Evolutionary conservation across 2,329 filamentous ascomycete genomes (phyloP).

Genomic region (Epichloe uncinata): DNA sequence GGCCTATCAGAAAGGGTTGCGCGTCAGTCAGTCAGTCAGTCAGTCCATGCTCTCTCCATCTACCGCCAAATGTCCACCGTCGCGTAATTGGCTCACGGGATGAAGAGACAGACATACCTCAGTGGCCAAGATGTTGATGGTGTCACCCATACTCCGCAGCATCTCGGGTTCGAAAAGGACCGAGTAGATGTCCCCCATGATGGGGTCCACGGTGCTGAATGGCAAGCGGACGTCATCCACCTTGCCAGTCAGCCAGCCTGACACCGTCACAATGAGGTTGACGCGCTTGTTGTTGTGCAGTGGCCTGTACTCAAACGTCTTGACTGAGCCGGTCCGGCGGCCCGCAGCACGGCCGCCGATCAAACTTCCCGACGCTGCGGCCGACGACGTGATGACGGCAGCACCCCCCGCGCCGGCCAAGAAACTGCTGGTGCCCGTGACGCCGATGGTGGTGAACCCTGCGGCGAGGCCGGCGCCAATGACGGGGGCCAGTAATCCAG

Average conservation of each 20-base stretch:
- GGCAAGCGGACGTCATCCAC: constrained; percentile 92
- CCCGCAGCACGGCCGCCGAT: constrained; percentile 80
- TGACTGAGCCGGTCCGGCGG: constrained; percentile 78
- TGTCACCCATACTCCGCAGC: constrained; percentile 94
- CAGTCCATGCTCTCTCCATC: neutral
- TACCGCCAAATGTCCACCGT: neutral
- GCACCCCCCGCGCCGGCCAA: constrained; percentile 85
- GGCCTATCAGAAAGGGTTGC: constrained; percentile 41
- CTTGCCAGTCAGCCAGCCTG: constrained; percentile 97
- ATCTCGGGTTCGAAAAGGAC: constrained; percentile 97
- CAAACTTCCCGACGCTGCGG: constrained; percentile 72
- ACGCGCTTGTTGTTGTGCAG: constrained; percentile 96
- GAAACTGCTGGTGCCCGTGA: constrained; percentile 78
- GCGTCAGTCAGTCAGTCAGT: neutral
- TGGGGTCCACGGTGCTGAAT: constrained; percentile 88
- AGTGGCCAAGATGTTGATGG: constrained; percentile 94
- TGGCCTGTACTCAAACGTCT: constrained; percentile 92
- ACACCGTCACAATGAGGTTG: constrained; percentile 88
- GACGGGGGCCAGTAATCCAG: constrained; percentile 79
- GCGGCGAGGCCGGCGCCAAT: constrained; percentile 90
- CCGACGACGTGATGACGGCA: constrained; percentile 83
- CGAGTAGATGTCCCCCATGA: constrained; percentile 98
- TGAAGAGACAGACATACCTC: constrained; percentile 48
- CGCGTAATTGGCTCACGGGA: neutral
- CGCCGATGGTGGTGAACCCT: constrained; percentile 88